Conservation (phyloP, 1,284 basidiomycete genomes). For the Meira miltonrushii region DNA sequence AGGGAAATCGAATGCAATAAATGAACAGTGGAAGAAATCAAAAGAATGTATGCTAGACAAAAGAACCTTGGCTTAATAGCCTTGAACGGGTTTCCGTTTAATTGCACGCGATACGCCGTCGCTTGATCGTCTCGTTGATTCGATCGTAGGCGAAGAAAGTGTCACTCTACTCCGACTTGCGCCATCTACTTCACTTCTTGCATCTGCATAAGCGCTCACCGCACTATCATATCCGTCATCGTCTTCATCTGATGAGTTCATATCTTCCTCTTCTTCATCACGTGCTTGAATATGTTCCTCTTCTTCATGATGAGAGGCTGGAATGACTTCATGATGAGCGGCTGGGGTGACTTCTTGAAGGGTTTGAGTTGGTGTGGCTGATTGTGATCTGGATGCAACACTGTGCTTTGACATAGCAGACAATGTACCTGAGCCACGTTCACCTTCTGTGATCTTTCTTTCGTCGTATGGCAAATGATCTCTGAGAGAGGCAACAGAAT, state of each 20-base stretch:
- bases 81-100: constrained; percentile 1
- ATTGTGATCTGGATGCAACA: background rate
- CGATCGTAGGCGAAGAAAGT: too few species aligned
- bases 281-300: background rate
- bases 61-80: background rate
- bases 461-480: background rate
- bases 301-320: background rate
- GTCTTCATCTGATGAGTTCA: background rate
- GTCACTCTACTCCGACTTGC: background rate
- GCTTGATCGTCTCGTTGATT: too few species aligned
- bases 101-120: background rate
- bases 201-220: background rate
- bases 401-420: background rate
- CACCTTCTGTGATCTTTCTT: background rate
- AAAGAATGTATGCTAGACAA: background rate
- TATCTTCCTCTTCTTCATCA: background rate
- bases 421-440: background rate
- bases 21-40: background rate
- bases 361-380: background rate
- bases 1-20: too few species aligned
- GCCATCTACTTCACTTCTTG: background rate
- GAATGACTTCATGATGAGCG: background rate
- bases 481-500: background rate
- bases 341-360: background rate
- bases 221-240: background rate